Percentiles rank a stretch among this genome's conserved stretches.
Evolutionary conservation across 306 rosid species (phyloP).

Genomic region (Erythrophleum fordii): DNA sequence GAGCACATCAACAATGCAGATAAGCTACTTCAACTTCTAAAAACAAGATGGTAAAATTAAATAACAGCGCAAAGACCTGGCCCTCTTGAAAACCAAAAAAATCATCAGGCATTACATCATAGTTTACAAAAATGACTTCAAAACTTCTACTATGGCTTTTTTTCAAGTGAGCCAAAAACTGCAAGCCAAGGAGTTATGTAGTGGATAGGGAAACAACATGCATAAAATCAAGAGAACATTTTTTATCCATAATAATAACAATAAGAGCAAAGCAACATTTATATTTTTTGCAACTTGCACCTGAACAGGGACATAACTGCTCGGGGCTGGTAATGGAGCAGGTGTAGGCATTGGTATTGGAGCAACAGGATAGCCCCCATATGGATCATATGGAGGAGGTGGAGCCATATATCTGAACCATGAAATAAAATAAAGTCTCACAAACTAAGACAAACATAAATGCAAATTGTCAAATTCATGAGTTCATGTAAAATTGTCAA

Average conservation of each 20-base stretch:
- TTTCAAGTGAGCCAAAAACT: not conserved
- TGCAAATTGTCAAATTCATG: not conserved
- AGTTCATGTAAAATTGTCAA: not conserved
- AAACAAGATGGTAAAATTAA: not conserved
- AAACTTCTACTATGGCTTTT: not conserved
- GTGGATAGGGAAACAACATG: not conserved
- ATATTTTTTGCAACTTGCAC: constrained; percentile 45
- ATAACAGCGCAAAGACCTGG: not conserved
- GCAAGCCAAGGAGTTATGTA: not conserved
- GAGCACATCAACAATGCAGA: not conserved
- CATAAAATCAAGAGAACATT: not conserved
- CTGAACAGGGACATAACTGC: constrained; percentile 92
- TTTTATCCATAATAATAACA: not conserved
- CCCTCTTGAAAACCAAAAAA: not conserved
- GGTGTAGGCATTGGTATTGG: constrained; percentile 87
- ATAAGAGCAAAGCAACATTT: not conserved
- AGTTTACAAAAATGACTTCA: not conserved
- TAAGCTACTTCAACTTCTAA: constrained; percentile 15
- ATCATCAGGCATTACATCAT: constrained; percentile 3
- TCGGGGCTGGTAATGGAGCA: constrained; percentile 82
- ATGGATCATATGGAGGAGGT: constrained; percentile 93
- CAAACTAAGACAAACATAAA: constrained; percentile 9
- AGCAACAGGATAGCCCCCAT: constrained; percentile 83
- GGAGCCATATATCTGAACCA: constrained; percentile 90
- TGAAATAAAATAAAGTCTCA: constrained; percentile 32